Conservation (phyloP, 192 early-diverging fungal species). For the Paraglomus brasilianum region DNA sequence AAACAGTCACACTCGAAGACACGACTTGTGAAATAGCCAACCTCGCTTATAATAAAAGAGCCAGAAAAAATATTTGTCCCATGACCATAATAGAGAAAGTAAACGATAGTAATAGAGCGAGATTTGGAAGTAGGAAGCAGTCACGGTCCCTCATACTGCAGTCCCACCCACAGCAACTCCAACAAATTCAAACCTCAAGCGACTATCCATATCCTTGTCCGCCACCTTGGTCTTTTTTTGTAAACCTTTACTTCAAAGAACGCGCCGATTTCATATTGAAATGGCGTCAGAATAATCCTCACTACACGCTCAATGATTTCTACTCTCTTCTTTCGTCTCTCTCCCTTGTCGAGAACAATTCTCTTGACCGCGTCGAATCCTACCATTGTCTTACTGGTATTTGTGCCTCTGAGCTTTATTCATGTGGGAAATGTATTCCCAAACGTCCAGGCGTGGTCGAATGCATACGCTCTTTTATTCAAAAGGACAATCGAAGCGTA, state of each 20-base stretch:
- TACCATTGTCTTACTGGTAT: constrained; percentile 13
- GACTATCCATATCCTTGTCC: constrained; percentile 4
- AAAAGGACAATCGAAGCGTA: background rate
- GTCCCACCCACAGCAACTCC: no score
- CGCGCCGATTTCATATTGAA: constrained; percentile 11
- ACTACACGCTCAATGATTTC: constrained; percentile 10
- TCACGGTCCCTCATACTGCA: background rate
- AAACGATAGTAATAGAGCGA: background rate
- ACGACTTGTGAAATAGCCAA: constrained; percentile 22
- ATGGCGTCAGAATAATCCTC: constrained; percentile 5
- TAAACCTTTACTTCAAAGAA: constrained; percentile 25
- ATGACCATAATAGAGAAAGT: background rate
- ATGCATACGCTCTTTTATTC: background rate
- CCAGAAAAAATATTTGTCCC: no score
- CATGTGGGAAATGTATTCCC: constrained; percentile 2
- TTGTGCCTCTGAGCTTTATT: background rate
- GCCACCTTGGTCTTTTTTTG: constrained; percentile 30
- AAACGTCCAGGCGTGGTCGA: constrained; percentile 1
- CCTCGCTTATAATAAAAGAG: constrained; percentile 25
- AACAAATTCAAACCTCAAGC: background rate
- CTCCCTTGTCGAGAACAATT: constrained; percentile 11
- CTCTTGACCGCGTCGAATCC: constrained; percentile 21
- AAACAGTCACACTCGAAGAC: constrained; percentile 28
- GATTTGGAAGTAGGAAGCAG: background rate
- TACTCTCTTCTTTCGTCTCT: constrained; percentile 16